phyloP scores from a whole-genome alignment of 202 grass and related monocot species.

The Elaeis oleifera region DNA sequence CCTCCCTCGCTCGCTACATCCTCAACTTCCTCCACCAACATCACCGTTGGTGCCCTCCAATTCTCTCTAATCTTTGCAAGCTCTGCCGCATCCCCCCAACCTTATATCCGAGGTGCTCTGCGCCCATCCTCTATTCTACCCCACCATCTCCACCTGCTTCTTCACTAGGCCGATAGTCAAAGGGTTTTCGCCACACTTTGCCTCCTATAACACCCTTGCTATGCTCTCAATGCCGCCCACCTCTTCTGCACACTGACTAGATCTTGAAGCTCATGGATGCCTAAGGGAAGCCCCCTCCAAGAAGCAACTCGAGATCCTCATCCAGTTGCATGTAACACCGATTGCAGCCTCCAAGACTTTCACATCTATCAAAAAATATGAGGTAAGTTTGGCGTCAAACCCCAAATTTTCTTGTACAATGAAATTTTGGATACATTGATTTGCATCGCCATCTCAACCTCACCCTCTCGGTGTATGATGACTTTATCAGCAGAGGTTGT shows the following conservation, averaged over 20 bases:
- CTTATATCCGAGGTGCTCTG: slow-evolving; percentile 55
- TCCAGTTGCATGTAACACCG: slow-evolving; percentile 51
- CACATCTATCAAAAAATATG: slow-evolving; percentile 50
- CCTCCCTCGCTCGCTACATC: slow-evolving; percentile 59
- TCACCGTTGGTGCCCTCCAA: slow-evolving; percentile 44
- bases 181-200: slow-evolving; percentile 64
- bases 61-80: slow-evolving; percentile 59
- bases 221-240: slow-evolving; percentile 35
- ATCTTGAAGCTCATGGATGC: slow-evolving; percentile 68
- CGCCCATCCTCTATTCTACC: slow-evolving; percentile 38
- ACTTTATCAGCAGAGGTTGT: slow-evolving; percentile 22
- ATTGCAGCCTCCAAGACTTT: slow-evolving; percentile 44
- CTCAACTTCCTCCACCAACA: slow-evolving; percentile 56
- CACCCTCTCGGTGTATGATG: slow-evolving; percentile 53
- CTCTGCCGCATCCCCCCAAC: slow-evolving; percentile 55
- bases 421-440: slow-evolving; percentile 50
- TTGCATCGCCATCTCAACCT: slow-evolving; percentile 35
- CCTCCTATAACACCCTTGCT: slow-evolving; percentile 66
- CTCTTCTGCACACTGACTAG: slow-evolving; percentile 47
- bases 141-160: slow-evolving; percentile 60
- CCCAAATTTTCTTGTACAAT: slow-evolving; percentile 61
- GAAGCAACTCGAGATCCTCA: slow-evolving; percentile 67
- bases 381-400: slow-evolving; percentile 45
- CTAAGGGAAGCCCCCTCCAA: slow-evolving; percentile 59
- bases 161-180: slow-evolving; percentile 69